Evolutionary conservation across 2,329 filamentous ascomycete genomes (phyloP), one percentile per base, ranked within the genome.

Genomic region (Chaetomium sp.): DNA sequence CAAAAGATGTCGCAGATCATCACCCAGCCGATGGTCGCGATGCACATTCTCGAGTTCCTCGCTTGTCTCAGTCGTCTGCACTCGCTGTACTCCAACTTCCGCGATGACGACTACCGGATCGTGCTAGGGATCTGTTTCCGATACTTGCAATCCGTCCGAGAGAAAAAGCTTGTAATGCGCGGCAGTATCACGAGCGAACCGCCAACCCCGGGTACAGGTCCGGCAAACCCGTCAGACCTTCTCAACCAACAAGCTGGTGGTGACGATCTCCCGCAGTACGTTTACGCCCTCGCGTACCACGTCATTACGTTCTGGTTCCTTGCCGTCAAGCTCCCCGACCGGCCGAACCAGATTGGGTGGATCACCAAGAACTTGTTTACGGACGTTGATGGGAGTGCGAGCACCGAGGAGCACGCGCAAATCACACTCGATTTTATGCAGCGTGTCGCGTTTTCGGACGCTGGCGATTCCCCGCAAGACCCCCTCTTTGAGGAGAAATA

Each of bases 281-380:
- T 99, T 33, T 94, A 95, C 69, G 88, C 91, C 1, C 76, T 97
- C 52, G 92, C 92, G 7, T 96, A 96, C 68, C 91, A 97, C 68
- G 90, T 96, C 64, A 91, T 99, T 62, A 87, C 91, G 1, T 96
- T 95, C 68, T 99, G 94, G 94, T 99, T 97, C 68, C 79, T 99
- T 63, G 88, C 91, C 1, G 71, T 99, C 64, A 92, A 90, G 66
- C 79, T 96, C 51, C 82, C 86, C 40, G 91, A 96, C 67, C 85
- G 94, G 50, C 82, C 86, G 37, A 89, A 84, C 59, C 86, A 95
- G 62, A 91, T 96, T 51, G 84, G 85, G 34, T 96, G 90, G 89
- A 96, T 99, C 61, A 87, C 88, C 9, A 90, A 87, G 66, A 90
- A 90, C 61, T 78, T 99, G 8, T 91, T 92, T 64, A 86, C 81